A percentile compares a stretch with the other conserved stretches of the same genome.
Conservation (phyloP, 208 protist species). For the Trypanosoma cruzi region DNA sequence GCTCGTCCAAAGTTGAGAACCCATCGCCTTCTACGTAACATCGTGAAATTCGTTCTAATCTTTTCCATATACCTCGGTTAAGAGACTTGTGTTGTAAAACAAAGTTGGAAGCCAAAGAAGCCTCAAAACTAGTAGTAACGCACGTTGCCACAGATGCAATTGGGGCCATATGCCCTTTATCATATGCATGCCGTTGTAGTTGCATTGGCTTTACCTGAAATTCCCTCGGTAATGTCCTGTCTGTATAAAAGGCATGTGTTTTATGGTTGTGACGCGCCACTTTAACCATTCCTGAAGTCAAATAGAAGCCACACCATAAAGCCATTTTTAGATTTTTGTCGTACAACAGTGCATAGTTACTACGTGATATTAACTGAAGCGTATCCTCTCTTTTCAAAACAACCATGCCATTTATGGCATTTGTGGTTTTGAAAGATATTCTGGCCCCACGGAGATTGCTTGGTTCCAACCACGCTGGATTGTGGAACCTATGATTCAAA, state of each 20-base stretch:
- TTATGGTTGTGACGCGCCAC: constrained; percentile 36
- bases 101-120: constrained; percentile 56
- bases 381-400: background rate
- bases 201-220: constrained; percentile 24
- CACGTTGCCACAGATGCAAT: constrained; percentile 53
- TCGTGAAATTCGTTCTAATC: constrained; percentile 42
- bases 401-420: background rate
- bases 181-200: constrained; percentile 31
- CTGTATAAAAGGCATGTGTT: constrained; percentile 32
- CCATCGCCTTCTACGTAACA: constrained; percentile 37
- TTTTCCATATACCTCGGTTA: constrained; percentile 64
- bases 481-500: constrained; percentile 6
- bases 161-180: constrained; percentile 72
- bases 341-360: constrained; percentile 53
- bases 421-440: background rate
- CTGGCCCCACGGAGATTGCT: background rate
- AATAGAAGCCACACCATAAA: constrained; percentile 57
- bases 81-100: constrained; percentile 47
- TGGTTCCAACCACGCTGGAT: constrained; percentile 11
- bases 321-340: constrained; percentile 34
- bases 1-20: background rate
- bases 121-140: constrained; percentile 38
- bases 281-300: constrained; percentile 25
- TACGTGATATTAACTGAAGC: constrained; percentile 33
- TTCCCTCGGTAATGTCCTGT: constrained; percentile 36